Conservation (phyloP, 495 filamentous ascomycete species). For the Thermochaetoides thermophila region DNA sequence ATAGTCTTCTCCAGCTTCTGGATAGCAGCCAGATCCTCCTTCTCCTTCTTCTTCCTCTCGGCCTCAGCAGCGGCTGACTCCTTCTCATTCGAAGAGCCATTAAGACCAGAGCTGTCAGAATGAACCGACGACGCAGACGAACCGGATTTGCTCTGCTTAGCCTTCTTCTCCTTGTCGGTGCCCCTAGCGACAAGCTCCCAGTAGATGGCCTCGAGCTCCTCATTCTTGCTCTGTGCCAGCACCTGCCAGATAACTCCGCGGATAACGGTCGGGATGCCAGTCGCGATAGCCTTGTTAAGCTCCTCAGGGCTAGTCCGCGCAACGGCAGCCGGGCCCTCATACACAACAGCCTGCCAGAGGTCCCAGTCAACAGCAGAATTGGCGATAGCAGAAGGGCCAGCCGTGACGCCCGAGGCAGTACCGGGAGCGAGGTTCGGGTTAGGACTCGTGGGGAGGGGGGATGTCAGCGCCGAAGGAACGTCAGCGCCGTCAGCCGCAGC, state of each 20-base stretch:
- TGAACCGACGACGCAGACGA: conserved; percentile 37
- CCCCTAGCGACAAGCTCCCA: conserved; percentile 65
- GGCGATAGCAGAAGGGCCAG: conserved; percentile 48
- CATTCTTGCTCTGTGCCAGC: conserved; percentile 80
- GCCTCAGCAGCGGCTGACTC: conserved; percentile 50
- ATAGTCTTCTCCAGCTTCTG: conserved; percentile 86
- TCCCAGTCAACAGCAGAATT: conserved; percentile 86
- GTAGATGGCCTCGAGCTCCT: conserved; percentile 80
- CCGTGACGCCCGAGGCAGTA: conserved; percentile 61
- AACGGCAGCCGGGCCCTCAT: conserved; percentile 78
- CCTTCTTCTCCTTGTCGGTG: conserved; percentile 66
- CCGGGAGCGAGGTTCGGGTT: conserved; percentile 56
- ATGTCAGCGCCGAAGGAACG: conserved; percentile 21
- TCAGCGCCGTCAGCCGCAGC: conserved; percentile 40
- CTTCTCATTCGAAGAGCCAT: conserved; percentile 45
- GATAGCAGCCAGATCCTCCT: conserved; percentile 53
- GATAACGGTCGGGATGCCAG: conserved; percentile 87
- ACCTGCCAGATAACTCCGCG: conserved; percentile 97
- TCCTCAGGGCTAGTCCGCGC: conserved; percentile 74
- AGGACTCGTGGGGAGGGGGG: conserved; percentile 36
- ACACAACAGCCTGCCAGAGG: conserved; percentile 89
- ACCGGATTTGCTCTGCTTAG: conserved; percentile 45
- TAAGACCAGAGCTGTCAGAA: conserved; percentile 60
- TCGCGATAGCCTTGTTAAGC: conserved; percentile 76
- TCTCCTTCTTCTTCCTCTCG: conserved; percentile 58